These are phyloP conservation scores for Cladosporium sp. DNA, from an alignment of 2,329 filamentous ascomycete genomes.

Conservation along the genomic window DNA sequence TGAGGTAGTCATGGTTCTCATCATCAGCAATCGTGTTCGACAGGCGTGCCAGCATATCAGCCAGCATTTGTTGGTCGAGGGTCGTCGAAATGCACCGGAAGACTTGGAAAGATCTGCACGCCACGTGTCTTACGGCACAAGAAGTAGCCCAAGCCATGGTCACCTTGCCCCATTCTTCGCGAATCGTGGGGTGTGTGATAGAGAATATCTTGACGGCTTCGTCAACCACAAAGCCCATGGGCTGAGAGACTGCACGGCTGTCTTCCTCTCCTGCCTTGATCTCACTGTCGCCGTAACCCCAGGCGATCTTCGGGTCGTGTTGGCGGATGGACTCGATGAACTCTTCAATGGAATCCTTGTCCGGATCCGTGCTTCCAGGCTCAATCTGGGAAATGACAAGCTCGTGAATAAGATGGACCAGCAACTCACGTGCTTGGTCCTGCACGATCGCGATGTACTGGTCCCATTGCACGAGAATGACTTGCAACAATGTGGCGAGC, in stretches of 20 bases:
- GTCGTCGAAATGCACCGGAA: constrained; percentile 92
- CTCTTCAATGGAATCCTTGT: constrained; percentile 77
- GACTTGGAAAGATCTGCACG: constrained; percentile 95
- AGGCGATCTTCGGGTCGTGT: constrained; percentile 82
- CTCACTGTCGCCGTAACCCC: constrained; percentile 92
- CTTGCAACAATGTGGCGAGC: constrained; percentile 83
- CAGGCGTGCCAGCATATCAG: constrained; percentile 91
- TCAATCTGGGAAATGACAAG: constrained; percentile 80
- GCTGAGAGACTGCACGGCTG: constrained; percentile 74
- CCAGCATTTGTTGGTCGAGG: constrained; percentile 89
- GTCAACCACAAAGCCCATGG: constrained; percentile 82
- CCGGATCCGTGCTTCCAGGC: constrained; percentile 66
- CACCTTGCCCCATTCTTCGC: constrained; percentile 86
- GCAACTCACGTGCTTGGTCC: constrained; percentile 95
- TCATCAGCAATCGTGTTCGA: constrained; percentile 98
- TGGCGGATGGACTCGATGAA: constrained; percentile 84
- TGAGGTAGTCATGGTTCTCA: constrained; percentile 82
- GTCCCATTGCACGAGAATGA: constrained; percentile 93
- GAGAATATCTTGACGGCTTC: constrained; percentile 85
- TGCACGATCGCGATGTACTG: constrained; percentile 94
- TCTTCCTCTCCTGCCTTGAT: constrained; percentile 66
- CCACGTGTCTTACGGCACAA: constrained; percentile 90
- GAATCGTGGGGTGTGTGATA: constrained; percentile 79
- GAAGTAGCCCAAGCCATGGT: constrained; percentile 95
- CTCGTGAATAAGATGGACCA: constrained; percentile 96